These are phyloP conservation scores for Cyclotella cryptica DNA, from an alignment of 108 stramenopile species.

Conservation along the genomic window DNA sequence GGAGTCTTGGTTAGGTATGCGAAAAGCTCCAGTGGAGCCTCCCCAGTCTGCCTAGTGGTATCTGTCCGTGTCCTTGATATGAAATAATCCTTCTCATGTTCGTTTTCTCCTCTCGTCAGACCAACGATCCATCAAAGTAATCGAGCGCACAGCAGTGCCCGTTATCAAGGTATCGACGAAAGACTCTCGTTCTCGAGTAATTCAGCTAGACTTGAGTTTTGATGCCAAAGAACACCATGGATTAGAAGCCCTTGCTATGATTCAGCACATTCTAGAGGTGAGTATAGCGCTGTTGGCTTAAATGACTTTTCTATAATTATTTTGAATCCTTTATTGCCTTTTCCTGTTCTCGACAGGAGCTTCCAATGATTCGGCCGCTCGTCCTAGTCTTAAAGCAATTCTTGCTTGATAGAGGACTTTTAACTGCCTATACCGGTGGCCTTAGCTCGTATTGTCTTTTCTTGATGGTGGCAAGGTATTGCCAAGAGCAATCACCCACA, in stretches of 20 bases:
- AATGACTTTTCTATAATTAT: background rate
- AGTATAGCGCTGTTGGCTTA: slow-evolving; percentile 1
- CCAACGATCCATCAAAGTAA: slow-evolving; percentile 82
- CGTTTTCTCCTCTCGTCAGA: slow-evolving; percentile 28
- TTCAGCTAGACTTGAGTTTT: slow-evolving; percentile 86
- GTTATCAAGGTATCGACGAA: slow-evolving; percentile 89
- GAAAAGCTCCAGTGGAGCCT: background rate
- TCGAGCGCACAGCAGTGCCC: slow-evolving; percentile 83
- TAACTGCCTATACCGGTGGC: slow-evolving; percentile 93
- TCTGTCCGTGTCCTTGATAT: background rate
- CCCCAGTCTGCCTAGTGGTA: background rate
- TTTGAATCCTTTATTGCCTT: too few species aligned
- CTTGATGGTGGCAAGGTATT: slow-evolving; percentile 90
- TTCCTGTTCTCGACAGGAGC: slow-evolving; percentile 42
- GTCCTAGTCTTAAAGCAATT: slow-evolving; percentile 89
- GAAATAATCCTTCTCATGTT: too few species aligned
- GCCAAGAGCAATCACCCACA: slow-evolving; percentile 82
- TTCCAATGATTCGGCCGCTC: slow-evolving; percentile 79
- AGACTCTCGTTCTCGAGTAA: slow-evolving; percentile 70
- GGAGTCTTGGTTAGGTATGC: slow-evolving; percentile 81
- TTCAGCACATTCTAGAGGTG: slow-evolving; percentile 53
- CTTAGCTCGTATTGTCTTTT: slow-evolving; percentile 92
- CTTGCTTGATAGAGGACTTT: slow-evolving; percentile 82
- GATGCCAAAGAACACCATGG: slow-evolving; percentile 86
- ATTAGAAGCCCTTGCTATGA: slow-evolving; percentile 73